These are phyloP conservation scores for Articulospora tetracladia DNA, from an alignment of 495 filamentous ascomycete species.

Conservation along the genomic window DNA sequence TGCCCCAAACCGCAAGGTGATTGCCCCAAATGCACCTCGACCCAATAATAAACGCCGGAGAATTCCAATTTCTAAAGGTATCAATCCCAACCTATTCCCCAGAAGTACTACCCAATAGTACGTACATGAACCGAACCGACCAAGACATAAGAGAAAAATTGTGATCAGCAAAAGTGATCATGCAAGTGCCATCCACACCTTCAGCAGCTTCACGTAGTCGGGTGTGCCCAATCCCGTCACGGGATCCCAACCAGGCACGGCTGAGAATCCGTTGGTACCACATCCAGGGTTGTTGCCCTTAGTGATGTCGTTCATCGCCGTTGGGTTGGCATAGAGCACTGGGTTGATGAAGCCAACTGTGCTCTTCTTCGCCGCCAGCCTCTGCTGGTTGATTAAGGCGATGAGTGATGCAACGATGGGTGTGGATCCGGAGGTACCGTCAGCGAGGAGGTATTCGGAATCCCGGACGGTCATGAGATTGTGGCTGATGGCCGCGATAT, in stretches of 20 bases:
- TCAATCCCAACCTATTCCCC: no score
- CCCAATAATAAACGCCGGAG: no score
- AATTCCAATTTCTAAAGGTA: no score
- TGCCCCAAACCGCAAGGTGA: no score
- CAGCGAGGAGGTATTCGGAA: conserved; percentile 36
- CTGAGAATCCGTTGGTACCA: conserved; percentile 41
- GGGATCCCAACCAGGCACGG: conserved; percentile 42
- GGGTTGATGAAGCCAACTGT: conserved; percentile 55
- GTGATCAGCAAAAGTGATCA: conserved; percentile 7
- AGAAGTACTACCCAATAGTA: no score
- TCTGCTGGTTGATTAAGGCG: conserved; percentile 59
- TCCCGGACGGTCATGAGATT: conserved; percentile 45
- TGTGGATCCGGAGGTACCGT: conserved; percentile 54
- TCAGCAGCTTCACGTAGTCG: conserved; percentile 34
- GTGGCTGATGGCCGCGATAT: conserved; percentile 58
- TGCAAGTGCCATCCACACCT: conserved; percentile 17
- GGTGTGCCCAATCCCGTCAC: conserved; percentile 45
- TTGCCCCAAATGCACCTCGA: no score
- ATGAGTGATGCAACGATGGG: conserved; percentile 55
- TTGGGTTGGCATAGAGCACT: conserved; percentile 35
- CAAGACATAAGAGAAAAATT: no score
- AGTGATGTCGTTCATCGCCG: conserved; percentile 43
- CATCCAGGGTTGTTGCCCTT: conserved; percentile 42
- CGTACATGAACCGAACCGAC: no score
- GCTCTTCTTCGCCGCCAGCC: conserved; percentile 48